Evolutionary conservation across 2,329 filamentous ascomycete species (phyloP).

Genomic region (Monilinia vaccinii-corymbosi): DNA sequence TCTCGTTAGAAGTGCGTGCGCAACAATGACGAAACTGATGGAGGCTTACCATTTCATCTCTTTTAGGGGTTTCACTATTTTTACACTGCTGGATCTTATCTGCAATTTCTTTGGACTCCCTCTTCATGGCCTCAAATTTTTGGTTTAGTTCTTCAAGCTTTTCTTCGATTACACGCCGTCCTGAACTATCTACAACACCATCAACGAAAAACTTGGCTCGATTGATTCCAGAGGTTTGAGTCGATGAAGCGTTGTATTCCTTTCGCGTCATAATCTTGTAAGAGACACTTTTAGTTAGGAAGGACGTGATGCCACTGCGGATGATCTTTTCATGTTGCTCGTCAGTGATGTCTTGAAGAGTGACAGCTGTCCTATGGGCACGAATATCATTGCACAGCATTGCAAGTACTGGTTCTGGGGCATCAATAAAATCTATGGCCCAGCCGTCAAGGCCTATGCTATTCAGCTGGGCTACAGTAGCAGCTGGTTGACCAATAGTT

Average conservation of each 20-base stretch:
- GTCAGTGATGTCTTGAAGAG: constrained; percentile 52
- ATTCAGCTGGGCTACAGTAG: constrained; percentile 46
- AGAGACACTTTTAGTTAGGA: constrained; percentile 56
- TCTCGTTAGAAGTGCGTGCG: not conserved
- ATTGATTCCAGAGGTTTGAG: constrained; percentile 51
- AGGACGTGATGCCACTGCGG: constrained; percentile 47
- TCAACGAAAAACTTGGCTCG: constrained; percentile 65
- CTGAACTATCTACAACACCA: constrained; percentile 60
- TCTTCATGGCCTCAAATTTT: constrained; percentile 25
- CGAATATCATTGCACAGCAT: constrained; percentile 73
- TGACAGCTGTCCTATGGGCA: constrained; percentile 60
- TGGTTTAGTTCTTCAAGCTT: constrained; percentile 32
- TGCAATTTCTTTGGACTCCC: constrained; percentile 13
- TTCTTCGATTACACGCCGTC: constrained; percentile 51
- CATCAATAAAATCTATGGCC: constrained; percentile 68
- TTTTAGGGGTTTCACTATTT: constrained; percentile 21
- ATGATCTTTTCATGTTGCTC: constrained; percentile 60
- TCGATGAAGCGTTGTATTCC: constrained; percentile 73
- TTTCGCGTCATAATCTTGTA: constrained; percentile 61
- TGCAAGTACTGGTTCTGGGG: constrained; percentile 73
- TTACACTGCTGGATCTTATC: constrained; percentile 32
- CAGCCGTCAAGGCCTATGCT: constrained; percentile 67
- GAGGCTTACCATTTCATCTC: constrained; percentile 35
- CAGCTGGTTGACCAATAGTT: constrained; percentile 34
- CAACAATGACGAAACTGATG: not conserved